Evolutionary conservation across 345 rosid genomes (phyloP), one percentile per base, ranked within the genome.

Genomic region (Eucalyptus marginata): DNA sequence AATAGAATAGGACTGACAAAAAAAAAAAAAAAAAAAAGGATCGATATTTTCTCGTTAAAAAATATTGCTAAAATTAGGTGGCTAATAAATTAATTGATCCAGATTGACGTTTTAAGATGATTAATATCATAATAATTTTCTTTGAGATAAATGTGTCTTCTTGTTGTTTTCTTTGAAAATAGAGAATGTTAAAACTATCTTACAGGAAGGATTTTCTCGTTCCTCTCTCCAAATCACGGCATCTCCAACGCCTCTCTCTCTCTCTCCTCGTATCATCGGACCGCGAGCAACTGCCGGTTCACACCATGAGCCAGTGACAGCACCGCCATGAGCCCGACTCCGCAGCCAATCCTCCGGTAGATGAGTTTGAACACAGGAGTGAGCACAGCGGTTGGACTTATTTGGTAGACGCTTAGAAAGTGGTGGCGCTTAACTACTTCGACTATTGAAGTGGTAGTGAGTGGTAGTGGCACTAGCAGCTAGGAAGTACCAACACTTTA

Each of bases 401-500:
- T 52, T 18, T 52, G 56, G 56, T 18, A 7, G 10, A 52, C 56
- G 2, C 56, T 18, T 52, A 52, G 24, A 52, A 52, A 52, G 4
- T 27, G 66, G 66, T 59, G 31, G 56, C 10, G 56, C 16, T 27
- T 58, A 58, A 25, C n/a, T 58, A 11, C 2, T 58, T 58, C 0
- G n/a, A 59, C 66, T 25, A 3, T 3, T 58, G 15, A 58, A 25
- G 12, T 25, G 64, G n/a, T 17, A 22, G 54, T 0, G 2, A 25
- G 12, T 25, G 64, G n/a, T 17, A 22, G 54, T 0, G 2, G 9
- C 1, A 4, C 1, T 17, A 0, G 56, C 4, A 51, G 0, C 1
- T 51, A 49, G 20, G 54, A 2, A 50, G 17, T 50, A 50, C 17
- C 17, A 50, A 50, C 3, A 6, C 7, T 51, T 0, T 51, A 51